Evolutionary conservation across 129 eudicot species (phyloP).

Genomic region (Glebionis coronaria): DNA sequence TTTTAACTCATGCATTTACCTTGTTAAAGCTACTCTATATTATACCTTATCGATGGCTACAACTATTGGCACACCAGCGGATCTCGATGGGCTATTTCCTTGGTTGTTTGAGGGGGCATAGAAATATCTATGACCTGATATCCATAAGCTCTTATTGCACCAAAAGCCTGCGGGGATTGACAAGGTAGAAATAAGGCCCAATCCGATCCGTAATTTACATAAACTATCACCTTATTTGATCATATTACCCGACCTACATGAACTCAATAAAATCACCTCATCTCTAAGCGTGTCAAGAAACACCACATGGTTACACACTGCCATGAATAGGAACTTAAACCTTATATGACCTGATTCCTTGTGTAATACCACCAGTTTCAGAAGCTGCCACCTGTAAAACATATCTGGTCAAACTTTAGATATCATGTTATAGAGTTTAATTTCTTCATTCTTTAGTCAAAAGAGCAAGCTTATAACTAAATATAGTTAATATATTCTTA

Average conservation of each 20-base stretch:
- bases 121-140: constrained; percentile 96
- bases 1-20: no score
- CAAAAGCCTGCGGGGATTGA: constrained; percentile 67
- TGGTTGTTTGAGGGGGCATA: constrained; percentile 87
- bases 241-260: not conserved
- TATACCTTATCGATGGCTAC: constrained; percentile 83
- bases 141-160: constrained; percentile 99
- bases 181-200: not conserved
- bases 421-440: not conserved
- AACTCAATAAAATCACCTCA: constrained; percentile 49
- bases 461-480: constrained; percentile 2
- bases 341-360: constrained; percentile 95
- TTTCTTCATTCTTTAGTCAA: not conserved
- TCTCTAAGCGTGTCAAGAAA: constrained; percentile 99
- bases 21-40: no score
- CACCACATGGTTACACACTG: constrained; percentile 59
- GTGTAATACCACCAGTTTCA: constrained; percentile 99
- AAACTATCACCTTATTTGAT: not conserved
- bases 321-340: constrained; percentile 90
- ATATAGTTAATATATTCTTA: not conserved
- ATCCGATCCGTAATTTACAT: not conserved
- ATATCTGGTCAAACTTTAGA: constrained; percentile 23
- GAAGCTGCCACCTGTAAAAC: constrained; percentile 84
- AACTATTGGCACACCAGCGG: constrained; percentile 95
- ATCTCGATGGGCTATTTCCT: constrained; percentile 94